phyloP scores from a whole-genome alignment of 768 basidiomycete genomes.

The Leccinellum luteum region DNA sequence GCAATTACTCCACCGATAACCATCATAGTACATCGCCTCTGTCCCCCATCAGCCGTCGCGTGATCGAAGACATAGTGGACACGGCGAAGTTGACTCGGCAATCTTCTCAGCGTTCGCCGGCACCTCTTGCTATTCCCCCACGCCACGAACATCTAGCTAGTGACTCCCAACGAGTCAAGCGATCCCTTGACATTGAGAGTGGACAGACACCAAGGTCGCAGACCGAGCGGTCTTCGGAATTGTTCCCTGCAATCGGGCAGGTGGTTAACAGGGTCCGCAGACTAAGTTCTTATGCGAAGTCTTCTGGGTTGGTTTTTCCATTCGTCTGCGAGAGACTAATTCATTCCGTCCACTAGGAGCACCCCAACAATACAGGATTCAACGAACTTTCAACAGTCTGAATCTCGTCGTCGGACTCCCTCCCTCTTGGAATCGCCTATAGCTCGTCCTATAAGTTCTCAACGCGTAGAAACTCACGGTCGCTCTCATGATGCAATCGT shows the following conservation, averaged over 20 bases:
- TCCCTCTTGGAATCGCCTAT: background rate
- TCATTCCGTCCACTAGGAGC: background rate
- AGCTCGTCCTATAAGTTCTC: conserved; percentile 2
- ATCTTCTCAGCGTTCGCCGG: background rate
- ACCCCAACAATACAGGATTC: background rate
- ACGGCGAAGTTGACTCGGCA: background rate
- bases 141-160: background rate
- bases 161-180: background rate
- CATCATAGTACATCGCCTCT: conserved; percentile 10
- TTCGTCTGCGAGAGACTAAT: background rate
- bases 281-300: background rate
- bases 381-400: background rate
- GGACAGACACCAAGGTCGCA: background rate
- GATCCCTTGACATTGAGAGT: background rate
- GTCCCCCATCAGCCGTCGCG: conserved; percentile 16
- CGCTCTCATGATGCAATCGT: background rate
- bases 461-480: background rate
- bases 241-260: background rate
- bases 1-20: background rate
- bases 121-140: background rate
- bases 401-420: background rate
- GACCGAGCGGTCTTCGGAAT: background rate
- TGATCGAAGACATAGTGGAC: conserved; percentile 16
- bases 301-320: conserved; percentile 12
- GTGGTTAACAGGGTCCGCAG: background rate